These are phyloP conservation scores for Malassezia nana DNA, from an alignment of 1,284 basidiomycete genomes.

Conservation along the genomic window DNA sequence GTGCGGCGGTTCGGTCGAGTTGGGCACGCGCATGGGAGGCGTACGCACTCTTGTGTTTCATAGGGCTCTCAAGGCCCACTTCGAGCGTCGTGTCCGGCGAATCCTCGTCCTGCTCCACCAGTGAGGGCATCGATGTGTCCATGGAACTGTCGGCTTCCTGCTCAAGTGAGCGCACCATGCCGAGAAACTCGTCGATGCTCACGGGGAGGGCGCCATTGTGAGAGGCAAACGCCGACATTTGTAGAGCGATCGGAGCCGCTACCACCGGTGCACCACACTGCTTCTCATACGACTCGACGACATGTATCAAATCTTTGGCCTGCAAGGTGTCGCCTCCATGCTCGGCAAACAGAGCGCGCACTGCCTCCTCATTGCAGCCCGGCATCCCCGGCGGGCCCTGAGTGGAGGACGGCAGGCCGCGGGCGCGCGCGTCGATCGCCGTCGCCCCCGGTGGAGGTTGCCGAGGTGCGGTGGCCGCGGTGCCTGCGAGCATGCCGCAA, in stretches of 20 bases:
- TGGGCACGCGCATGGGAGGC: background rate
- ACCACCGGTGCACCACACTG: background rate
- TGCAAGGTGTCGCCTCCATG: background rate
- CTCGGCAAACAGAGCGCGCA: slow-evolving; percentile 10
- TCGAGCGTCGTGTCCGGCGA: background rate
- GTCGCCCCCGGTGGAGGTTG: background rate
- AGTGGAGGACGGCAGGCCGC: background rate
- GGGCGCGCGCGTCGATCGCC: background rate
- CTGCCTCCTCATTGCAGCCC: slow-evolving; percentile 9
- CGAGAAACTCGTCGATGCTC: slow-evolving; percentile 12
- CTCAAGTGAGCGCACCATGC: slow-evolving; percentile 5
- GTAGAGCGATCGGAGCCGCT: background rate
- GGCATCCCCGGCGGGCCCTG: background rate
- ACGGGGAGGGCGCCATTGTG: slow-evolving; percentile 5
- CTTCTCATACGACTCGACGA: slow-evolving; percentile 4
- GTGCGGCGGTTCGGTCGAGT: background rate
- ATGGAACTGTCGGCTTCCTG: slow-evolving; percentile 1
- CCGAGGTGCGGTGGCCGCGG: background rate
- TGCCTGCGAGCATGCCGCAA: slow-evolving; percentile 26
- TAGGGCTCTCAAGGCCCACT: background rate
- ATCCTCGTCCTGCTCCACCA: background rate
- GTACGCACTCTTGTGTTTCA: background rate
- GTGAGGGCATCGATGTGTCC: background rate
- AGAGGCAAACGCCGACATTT: slow-evolving; percentile 4
- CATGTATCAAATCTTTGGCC: background rate